Conservation (phyloP, 345 rosid genomes). For the Gossypium mustelinum region DNA sequence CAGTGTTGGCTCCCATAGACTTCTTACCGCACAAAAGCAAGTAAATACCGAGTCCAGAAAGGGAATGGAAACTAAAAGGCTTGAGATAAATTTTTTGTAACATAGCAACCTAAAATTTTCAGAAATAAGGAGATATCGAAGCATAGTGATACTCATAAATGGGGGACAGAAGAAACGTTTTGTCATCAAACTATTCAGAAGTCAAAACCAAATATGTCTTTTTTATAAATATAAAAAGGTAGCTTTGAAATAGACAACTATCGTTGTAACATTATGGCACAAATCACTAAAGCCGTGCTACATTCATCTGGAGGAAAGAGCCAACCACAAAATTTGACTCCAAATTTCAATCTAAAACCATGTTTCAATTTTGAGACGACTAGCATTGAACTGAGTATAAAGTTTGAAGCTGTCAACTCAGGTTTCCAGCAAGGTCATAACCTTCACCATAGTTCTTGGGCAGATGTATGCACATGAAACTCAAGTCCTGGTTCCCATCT, state of each 20-base stretch:
- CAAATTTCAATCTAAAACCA: background rate
- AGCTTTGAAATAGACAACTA: background rate
- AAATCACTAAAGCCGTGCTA: background rate
- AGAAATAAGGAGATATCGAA: background rate
- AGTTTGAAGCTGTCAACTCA: background rate
- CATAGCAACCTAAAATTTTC: background rate
- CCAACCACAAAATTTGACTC: background rate
- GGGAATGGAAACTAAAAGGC: background rate
- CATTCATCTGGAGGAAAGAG: background rate
- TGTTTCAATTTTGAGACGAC: background rate
- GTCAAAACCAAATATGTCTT: background rate
- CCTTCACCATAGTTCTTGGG: background rate
- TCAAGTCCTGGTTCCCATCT: background rate
- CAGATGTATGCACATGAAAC: background rate
- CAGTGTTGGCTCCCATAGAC: background rate
- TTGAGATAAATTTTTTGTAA: background rate
- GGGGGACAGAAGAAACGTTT: background rate
- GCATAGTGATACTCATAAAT: background rate
- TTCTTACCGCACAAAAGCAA: background rate
- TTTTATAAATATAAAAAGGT: background rate
- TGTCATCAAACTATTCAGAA: background rate
- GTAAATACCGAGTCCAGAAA: background rate
- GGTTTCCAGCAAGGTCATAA: background rate
- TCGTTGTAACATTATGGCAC: background rate
- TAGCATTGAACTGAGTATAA: background rate